Base-by-base conservation (phyloP, 2,329 filamentous ascomycete genomes). In the Ophiosphaerella narmari region DNA sequence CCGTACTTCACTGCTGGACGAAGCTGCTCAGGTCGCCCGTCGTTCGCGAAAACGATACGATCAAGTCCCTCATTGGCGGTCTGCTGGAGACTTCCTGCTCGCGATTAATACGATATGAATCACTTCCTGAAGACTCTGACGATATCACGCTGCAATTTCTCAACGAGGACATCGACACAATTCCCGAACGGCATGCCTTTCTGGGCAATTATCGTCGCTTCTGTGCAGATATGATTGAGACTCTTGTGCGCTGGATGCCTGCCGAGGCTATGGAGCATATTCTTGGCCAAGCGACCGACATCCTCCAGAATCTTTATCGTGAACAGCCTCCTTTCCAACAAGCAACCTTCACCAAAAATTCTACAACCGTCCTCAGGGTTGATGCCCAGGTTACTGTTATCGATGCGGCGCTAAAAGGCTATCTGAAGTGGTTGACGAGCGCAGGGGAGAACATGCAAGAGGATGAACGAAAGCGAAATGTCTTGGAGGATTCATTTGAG, bases 151-250 rank as follows among this genome's bases (percentile, higher is more conserved):
- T 91, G 50, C 78, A 90, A 9, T 94, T 96, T 59, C 80, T 99
- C 1, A 81, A 91, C 64, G 92, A 97, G 66, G 94, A 99, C 68
- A 95, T 96, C 48, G 94, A 99, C 66, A 97, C 93, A 0, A 80
- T 93, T 16, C 94, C 94, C 0, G 94, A 99, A 70, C 84, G 91
- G 21, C 94, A 99, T 74, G 91, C 91, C 1, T 99, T 99, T 70
- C 81, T 97, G 9, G 91, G 93, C 4, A 97, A 99, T 67, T 99
- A 99, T 72, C 83, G 94, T 34, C 84, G 94, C 51, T 97, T 96
- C 66, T 94, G 91, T 70, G 86, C 87, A 3, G 87, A 90, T 52
- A 84, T 97, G 23, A 91, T 99, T 47, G 93, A 97, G 73, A 83
- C 83, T 13, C 90, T 97, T 55, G 91, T 95, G 18, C 83, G 89